A percentile compares a stretch with the other conserved stretches of the same genome.
Conservation (phyloP, 2,329 filamentous ascomycete species). For the Colletotrichum brevisporum region DNA sequence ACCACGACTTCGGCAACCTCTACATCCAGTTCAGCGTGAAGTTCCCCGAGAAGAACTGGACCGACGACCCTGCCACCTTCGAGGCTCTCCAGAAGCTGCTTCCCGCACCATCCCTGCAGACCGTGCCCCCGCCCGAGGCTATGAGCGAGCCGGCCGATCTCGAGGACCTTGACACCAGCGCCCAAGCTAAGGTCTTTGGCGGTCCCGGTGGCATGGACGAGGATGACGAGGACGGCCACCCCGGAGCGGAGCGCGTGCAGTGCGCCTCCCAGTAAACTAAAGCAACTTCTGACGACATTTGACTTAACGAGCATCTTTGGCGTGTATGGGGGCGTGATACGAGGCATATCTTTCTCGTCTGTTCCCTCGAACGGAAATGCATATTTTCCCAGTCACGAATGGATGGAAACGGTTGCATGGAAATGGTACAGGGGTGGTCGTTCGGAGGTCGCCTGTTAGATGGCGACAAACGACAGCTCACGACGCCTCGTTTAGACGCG, state of each 20-base stretch:
- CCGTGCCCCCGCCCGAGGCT: slow-evolving; percentile 81
- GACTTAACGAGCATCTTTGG: slow-evolving; percentile 41
- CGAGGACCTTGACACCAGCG: slow-evolving; percentile 84
- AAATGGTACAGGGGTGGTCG: slow-evolving; percentile 16
- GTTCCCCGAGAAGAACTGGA: slow-evolving; percentile 88
- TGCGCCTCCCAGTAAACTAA: slow-evolving; percentile 84
- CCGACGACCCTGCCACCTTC: slow-evolving; percentile 77
- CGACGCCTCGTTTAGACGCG: slow-evolving; percentile 32
- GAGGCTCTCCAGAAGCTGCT: slow-evolving; percentile 86
- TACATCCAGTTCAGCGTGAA: slow-evolving; percentile 99
- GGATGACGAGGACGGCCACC: slow-evolving; percentile 82
- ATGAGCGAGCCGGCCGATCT: slow-evolving; percentile 94
- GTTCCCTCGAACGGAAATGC: slow-evolving; percentile 37
- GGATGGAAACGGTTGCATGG: slow-evolving; percentile 41
- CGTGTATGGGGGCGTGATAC: slow-evolving; percentile 42
- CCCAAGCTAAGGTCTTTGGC: slow-evolving; percentile 76
- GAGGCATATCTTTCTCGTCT: slow-evolving; percentile 38
- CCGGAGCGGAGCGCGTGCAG: slow-evolving; percentile 84
- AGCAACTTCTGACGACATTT: slow-evolving; percentile 19
- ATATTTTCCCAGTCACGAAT: slow-evolving; percentile 40
- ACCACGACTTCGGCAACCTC: slow-evolving; percentile 95
- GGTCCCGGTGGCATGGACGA: slow-evolving; percentile 72
- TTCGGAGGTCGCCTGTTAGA: slow-evolving; percentile 14
- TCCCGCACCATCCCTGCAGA: slow-evolving; percentile 76
- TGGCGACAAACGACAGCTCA: slow-evolving; percentile 10